A percentile compares a stretch with the other conserved stretches of the same genome.
Evolutionary conservation across 1,284 basidiomycete species (phyloP).

Genomic region (Moesziomyces globuligerus): DNA sequence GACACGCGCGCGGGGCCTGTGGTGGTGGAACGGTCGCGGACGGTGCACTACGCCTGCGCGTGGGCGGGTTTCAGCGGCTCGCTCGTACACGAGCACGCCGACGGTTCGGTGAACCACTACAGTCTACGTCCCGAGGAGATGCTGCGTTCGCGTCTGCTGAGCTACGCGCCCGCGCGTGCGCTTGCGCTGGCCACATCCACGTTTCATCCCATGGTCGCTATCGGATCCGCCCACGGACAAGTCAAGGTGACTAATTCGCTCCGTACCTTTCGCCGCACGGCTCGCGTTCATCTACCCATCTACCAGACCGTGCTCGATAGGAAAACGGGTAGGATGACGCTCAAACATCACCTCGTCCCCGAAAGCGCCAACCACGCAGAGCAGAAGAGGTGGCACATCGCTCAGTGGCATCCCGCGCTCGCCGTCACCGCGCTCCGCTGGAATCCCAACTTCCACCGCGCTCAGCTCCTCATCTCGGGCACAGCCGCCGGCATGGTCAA

Average conservation of each 20-base stretch:
- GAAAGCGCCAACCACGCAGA: constrained; percentile 17
- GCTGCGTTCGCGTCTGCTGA: constrained; percentile 17
- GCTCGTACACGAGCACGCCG: constrained; percentile 36
- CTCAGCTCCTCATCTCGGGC: constrained; percentile 15
- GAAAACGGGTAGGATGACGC: constrained; percentile 10
- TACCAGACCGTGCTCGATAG: constrained; percentile 22
- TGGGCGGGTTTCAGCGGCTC: constrained; percentile 10
- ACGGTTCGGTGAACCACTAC: constrained; percentile 26
- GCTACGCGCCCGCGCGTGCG: constrained; percentile 9
- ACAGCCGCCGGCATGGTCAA: constrained; percentile 25
- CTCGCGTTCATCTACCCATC: constrained; percentile 14
- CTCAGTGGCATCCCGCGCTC: constrained; percentile 18
- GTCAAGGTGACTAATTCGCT: constrained; percentile 33
- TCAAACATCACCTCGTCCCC: constrained; percentile 10
- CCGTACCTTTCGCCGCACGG: constrained; percentile 3
- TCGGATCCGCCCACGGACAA: constrained; percentile 26
- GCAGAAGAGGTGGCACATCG: constrained; percentile 12
- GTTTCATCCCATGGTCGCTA: constrained; percentile 33
- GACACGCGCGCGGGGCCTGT: neutral
- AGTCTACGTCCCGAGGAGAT: constrained; percentile 24
- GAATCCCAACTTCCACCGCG: constrained; percentile 30
- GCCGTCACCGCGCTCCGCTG: constrained; percentile 26
- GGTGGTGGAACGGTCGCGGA: constrained; percentile 17
- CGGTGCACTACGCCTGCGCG: constrained; percentile 16
- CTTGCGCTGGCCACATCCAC: neutral